These are phyloP conservation scores for Eruca vesicaria DNA, from an alignment of 441 rosid genomes.

Conservation along the genomic window DNA sequence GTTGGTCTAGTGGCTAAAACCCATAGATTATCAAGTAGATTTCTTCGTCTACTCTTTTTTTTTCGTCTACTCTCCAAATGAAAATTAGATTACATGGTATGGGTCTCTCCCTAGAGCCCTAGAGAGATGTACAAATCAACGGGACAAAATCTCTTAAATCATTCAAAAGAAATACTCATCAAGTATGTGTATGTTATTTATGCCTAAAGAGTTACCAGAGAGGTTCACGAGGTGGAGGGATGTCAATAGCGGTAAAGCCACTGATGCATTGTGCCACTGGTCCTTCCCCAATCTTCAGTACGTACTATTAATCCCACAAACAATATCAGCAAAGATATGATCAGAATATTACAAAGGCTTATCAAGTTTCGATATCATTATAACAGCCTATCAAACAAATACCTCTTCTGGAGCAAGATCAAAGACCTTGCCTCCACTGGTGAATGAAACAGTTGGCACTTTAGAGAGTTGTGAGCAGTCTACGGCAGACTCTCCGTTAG, in stretches of 20 bases:
- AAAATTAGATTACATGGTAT: too few relatives aligned
- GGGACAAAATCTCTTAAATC: too few relatives aligned
- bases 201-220: slow-evolving; percentile 45
- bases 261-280: slow-evolving; percentile 73
- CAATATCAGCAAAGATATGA: background rate
- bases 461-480: slow-evolving; percentile 59
- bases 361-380: background rate
- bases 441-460: slow-evolving; percentile 73
- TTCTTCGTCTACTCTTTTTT: too few relatives aligned
- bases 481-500: slow-evolving; percentile 78
- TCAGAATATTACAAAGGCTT: background rate
- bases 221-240: slow-evolving; percentile 85
- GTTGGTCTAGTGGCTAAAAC: too few relatives aligned
- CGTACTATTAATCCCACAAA: slow-evolving; percentile 46
- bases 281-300: slow-evolving; percentile 75
- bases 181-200: background rate
- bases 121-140: too few relatives aligned
- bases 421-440: slow-evolving; percentile 67
- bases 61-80: too few relatives aligned
- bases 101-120: too few relatives aligned
- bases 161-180: background rate
- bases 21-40: too few relatives aligned
- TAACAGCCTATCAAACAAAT: background rate
- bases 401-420: slow-evolving; percentile 76
- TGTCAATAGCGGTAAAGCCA: slow-evolving; percentile 77